These are phyloP conservation scores for Stipa capillata DNA, from an alignment of 176 grass and related monocot species.

Conservation along the genomic window DNA sequence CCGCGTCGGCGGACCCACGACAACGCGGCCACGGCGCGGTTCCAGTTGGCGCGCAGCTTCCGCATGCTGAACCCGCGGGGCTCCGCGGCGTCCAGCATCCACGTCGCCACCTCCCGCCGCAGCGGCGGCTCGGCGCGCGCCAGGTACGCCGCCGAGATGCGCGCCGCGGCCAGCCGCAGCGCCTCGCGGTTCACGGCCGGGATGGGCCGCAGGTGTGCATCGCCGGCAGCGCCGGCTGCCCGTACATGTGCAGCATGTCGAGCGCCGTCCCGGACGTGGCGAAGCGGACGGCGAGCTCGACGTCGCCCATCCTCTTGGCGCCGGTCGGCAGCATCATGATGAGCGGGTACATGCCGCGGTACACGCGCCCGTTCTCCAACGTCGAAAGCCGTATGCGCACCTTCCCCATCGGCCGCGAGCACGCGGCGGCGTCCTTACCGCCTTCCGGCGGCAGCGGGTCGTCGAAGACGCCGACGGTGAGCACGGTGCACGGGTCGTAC, in stretches of 20 bases:
- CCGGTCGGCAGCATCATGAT: conserved; percentile 68
- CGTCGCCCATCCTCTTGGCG: conserved; percentile 80
- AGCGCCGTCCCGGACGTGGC: conserved; percentile 34
- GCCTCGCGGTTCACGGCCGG: conserved; percentile 32
- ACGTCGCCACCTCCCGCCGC: conserved; percentile 57
- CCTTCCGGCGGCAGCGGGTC: conserved; percentile 31
- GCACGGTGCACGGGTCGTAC: conserved; percentile 86
- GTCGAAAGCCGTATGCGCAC: conserved; percentile 77
- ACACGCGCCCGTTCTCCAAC: conserved; percentile 53
- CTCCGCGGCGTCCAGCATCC: conserved; percentile 75
- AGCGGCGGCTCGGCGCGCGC: conserved; percentile 72
- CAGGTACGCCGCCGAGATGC: conserved; percentile 51
- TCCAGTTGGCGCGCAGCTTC: conserved; percentile 87
- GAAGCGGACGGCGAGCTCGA: conserved; percentile 84
- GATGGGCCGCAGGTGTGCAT: conserved; percentile 70
- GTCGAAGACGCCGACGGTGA: conserved; percentile 85
- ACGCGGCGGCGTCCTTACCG: conserved; percentile 12
- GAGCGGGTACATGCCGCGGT: conserved; percentile 70
- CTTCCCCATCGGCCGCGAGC: conserved; percentile 68
- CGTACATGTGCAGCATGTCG: conserved; percentile 67
- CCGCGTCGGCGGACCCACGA: conserved; percentile 51
- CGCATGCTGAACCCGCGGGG: conserved; percentile 93
- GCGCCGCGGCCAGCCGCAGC: conserved; percentile 53
- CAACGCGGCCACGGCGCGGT: conserved; percentile 51
- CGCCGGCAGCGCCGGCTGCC: conserved; percentile 39